Evolutionary conservation across 495 filamentous ascomycete species (phyloP).

Genomic region (Aspergillus sparsus): DNA sequence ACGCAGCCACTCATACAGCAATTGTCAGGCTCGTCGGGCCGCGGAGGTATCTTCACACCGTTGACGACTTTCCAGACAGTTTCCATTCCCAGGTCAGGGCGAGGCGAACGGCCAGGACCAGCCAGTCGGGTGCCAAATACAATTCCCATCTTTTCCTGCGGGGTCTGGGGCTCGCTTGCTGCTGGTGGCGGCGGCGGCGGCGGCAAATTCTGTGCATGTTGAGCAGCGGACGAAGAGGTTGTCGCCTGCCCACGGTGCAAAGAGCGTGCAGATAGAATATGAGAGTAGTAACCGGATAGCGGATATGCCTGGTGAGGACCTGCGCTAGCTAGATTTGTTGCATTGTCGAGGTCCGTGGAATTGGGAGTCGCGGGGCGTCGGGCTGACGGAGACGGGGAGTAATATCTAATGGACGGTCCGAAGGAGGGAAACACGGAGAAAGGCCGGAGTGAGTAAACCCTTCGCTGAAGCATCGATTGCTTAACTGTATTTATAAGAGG

Average conservation of each 20-base stretch:
- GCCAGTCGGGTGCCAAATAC: slow-evolving; percentile 77
- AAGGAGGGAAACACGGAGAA: neutral
- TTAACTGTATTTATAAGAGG: slow-evolving; percentile 22
- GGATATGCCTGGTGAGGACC: slow-evolving; percentile 37
- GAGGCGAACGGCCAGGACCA: slow-evolving; percentile 63
- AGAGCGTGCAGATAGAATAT: slow-evolving; percentile 37
- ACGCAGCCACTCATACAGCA: slow-evolving; percentile 99
- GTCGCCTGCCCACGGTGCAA: slow-evolving; percentile 29
- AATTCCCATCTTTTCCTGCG: slow-evolving; percentile 61
- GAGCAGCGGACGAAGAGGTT: slow-evolving; percentile 26
- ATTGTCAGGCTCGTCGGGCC: slow-evolving; percentile 90
- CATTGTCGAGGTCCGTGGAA: slow-evolving; percentile 19
- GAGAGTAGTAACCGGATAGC: slow-evolving; percentile 45
- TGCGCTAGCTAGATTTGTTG: slow-evolving; percentile 14
- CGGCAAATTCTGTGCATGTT: slow-evolving; percentile 25
- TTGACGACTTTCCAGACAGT: slow-evolving; percentile 61
- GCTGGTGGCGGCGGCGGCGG: slow-evolving; percentile 31
- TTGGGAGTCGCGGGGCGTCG: slow-evolving; percentile 29
- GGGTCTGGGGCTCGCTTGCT: slow-evolving; percentile 34
- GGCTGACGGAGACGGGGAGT: slow-evolving; percentile 25
- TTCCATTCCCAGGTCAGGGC: slow-evolving; percentile 55
- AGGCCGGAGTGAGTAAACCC: neutral
- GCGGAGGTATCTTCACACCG: slow-evolving; percentile 78
- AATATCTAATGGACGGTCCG: slow-evolving; percentile 14
- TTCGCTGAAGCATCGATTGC: slow-evolving; percentile 24